These are phyloP conservation scores for Porcisia hertigi DNA, from an alignment of 208 protist species.

Conservation along the genomic window DNA sequence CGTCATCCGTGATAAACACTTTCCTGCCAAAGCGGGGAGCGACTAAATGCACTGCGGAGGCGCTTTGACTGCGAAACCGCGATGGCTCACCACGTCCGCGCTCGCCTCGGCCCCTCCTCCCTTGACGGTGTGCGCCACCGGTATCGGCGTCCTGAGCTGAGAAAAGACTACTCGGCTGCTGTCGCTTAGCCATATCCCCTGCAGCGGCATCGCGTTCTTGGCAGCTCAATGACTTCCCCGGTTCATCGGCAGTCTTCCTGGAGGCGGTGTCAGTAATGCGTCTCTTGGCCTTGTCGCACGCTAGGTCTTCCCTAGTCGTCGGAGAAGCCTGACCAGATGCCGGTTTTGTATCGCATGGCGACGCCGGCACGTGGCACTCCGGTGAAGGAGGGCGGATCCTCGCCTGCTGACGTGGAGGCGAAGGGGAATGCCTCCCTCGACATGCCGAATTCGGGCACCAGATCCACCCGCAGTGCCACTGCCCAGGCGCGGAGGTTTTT, in stretches of 20 bases:
- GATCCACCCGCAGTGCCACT: slow-evolving; percentile 21
- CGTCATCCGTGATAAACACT: slow-evolving; percentile 84
- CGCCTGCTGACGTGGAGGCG: neutral
- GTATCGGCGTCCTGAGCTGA: neutral
- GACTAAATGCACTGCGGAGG: slow-evolving; percentile 6
- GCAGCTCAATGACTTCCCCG: slow-evolving; percentile 30
- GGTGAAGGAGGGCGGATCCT: neutral
- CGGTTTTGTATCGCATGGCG: neutral
- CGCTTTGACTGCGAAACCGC: slow-evolving; percentile 17
- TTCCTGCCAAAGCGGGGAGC: slow-evolving; percentile 57
- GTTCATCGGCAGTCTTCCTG: slow-evolving; percentile 27
- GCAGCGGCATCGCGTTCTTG: slow-evolving; percentile 1
- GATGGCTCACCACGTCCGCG: neutral
- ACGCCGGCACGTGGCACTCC: neutral
- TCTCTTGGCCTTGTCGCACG: slow-evolving; percentile 15
- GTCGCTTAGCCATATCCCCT: neutral
- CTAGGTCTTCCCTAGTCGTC: slow-evolving; percentile 6
- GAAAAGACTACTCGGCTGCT: neutral
- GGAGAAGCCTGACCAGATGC: neutral
- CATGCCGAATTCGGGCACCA: slow-evolving; percentile 2
- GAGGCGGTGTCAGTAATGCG: slow-evolving; percentile 38
- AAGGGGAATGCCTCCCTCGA: neutral
- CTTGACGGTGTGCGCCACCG: neutral
- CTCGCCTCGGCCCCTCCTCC: slow-evolving; percentile 4
- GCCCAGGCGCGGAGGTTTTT: neutral